Evolutionary conservation across 106 monocot genomes (phyloP).

Genomic region (Phalaenopsis equestris): DNA sequence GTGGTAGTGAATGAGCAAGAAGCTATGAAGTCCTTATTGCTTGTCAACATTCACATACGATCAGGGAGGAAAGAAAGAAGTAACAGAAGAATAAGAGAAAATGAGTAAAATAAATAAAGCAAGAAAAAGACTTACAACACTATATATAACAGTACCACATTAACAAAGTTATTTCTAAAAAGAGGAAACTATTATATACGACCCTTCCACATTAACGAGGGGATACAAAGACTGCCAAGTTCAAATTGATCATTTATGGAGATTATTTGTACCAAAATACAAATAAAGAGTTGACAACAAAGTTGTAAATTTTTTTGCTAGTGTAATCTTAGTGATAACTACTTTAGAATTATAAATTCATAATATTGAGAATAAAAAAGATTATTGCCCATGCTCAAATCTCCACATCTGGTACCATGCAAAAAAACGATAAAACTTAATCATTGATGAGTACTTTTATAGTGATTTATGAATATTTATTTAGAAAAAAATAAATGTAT

Average conservation of each 20-base stretch:
- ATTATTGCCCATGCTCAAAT: background rate
- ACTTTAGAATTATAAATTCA: background rate
- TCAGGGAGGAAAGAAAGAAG: background rate
- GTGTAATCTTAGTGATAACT: background rate
- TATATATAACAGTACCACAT: background rate
- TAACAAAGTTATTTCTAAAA: background rate
- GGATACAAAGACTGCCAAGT: background rate
- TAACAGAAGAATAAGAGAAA: background rate
- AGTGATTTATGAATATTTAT: no score
- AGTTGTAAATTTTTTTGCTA: background rate
- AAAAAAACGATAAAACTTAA: no score
- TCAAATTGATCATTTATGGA: background rate
- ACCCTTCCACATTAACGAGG: background rate
- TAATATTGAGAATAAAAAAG: background rate
- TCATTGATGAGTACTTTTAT: no score
- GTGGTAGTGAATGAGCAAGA: background rate
- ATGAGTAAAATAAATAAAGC: background rate
- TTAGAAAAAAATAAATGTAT: no score
- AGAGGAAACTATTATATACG: background rate
- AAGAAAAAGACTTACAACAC: background rate
- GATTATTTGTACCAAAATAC: background rate
- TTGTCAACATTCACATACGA: background rate
- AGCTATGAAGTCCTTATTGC: background rate
- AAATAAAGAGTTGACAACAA: background rate
- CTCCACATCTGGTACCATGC: background rate